Base-by-base conservation (phyloP, 2,329 filamentous ascomycete species). In the Dissoconium aciculare region DNA sequence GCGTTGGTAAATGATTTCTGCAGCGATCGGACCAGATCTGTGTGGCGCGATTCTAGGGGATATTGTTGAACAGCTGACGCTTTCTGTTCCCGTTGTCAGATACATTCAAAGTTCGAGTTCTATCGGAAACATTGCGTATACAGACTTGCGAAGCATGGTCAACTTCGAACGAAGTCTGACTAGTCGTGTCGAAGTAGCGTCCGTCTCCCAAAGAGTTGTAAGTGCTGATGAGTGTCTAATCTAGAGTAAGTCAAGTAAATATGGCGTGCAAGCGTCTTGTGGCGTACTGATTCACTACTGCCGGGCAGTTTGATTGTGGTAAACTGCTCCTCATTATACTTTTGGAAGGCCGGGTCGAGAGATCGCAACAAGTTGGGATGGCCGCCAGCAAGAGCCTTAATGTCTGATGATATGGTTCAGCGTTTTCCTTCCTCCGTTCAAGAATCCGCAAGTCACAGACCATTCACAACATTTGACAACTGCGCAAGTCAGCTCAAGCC, bases 311-410 rank as follows among this genome's bases (percentile, higher is more conserved):
- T 93, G 39, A 82, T 77, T 11, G 84, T 84, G 28, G 74, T 62
- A 56, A 94, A 79, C 58, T 98, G 89, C 57, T 85, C 78, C 59
- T 98, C 87, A 49, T 95, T 94, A 69, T 98, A 95, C 58, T 79
- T 83, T 59, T 85, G 67, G 55, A 93, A 91, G 0, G 89, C 84
- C 0, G 84, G 80, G 5, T 67, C 70, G 31, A 94, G 76, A 41
- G 79, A 74, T 37, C 72, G 62, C 33, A 85, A 61, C 15, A 43
- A 37, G 17, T 19, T 38, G 89, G 74, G 70, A 25, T 74, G 72
- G 44, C 78, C 72, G 39, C 71, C 63, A 11, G 84, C 83, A 26
- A 98, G 67, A 30, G 74, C 67, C 58, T 93, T 92, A 64, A 98
- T 91, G 54, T 93, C 89, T 91, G 56, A 39, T 36, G 28, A 10